A percentile compares a stretch with the other conserved stretches of the same genome.
phyloP scores from a whole-genome alignment of 148 eudicot genomes.

The Arbutus unedo region DNA sequence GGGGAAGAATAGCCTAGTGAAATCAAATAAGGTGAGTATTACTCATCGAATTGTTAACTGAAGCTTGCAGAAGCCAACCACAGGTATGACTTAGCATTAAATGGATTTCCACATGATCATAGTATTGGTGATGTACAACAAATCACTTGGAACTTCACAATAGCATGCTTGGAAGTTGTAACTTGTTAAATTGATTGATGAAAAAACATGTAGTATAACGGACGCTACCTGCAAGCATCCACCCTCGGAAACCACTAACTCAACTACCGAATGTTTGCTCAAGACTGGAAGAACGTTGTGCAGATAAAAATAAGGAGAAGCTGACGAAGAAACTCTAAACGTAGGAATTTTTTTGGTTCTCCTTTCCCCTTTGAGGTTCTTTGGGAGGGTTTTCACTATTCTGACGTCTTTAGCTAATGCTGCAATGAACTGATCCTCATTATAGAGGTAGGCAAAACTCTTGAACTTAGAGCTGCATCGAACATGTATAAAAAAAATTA shows the following conservation, averaged over 20 bases:
- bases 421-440: constrained; percentile 83
- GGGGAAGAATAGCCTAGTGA: constrained; percentile 67
- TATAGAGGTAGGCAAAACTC: constrained; percentile 88
- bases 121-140: background rate
- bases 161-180: background rate
- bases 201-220: background rate
- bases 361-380: constrained; percentile 79
- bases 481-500: constrained; percentile 4
- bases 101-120: background rate
- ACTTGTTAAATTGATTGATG: background rate
- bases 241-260: constrained; percentile 73
- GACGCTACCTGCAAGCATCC: constrained; percentile 84
- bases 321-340: constrained; percentile 58
- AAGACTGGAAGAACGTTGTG: constrained; percentile 79
- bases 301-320: constrained; percentile 66
- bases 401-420: constrained; percentile 69
- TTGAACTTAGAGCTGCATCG: constrained; percentile 74
- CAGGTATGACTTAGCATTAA: background rate
- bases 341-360: constrained; percentile 72
- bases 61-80: background rate
- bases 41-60: background rate
- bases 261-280: constrained; percentile 69
- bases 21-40: background rate
- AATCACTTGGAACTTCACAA: background rate
- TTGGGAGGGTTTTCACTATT: constrained; percentile 81